Evolutionary conservation across 176 grass and related monocot species (phyloP), one percentile per base, ranked within the genome.

Genomic region (Bolboschoenus planiculmis): DNA sequence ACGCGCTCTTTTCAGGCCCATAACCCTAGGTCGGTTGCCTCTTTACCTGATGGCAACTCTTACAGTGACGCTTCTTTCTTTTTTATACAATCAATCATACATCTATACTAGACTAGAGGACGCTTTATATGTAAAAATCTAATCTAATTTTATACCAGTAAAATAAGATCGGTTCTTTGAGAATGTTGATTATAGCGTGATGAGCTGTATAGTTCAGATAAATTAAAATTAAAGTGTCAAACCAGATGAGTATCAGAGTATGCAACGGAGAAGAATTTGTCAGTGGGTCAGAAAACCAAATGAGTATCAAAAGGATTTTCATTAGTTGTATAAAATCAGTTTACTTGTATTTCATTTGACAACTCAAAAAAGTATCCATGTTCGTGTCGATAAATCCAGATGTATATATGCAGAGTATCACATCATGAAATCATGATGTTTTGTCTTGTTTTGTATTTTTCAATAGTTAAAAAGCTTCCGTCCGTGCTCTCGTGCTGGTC

Each of bases 401-500:
- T 59, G 62, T 20, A 34, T 63, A 31, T 65, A 34, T 35, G 62
- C 30, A 65, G n/a, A 65, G 29, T 20, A 65, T 36, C 62, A 65
- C 59, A 65, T 65, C 62, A 65, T 16, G 10, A 40, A 21, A 21
- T 24, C 64, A 68, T 10, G 64, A 39, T 68, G 35, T 68, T 68
- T 67, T 68, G 64, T 68, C 39, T 68, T 68, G 35, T 68, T 68
- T 67, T 68, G 64, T 68, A 68, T 68, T 21, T 37, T 68, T 37
- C 18, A 37, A 68, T 39, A n/a, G 64, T 35, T 36, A 33, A 16
- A 65, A 60, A 34, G 18, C 15, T 35, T 16, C 14, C 62, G 15
- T 65, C 31, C 1, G 30, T 64, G 30, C 30, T 36, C 15, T 4
- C 8, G 14, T 65, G 15, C 11, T 34, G 62, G 30, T 65, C 62